Percentiles rank a stretch among this genome's conserved stretches.
Evolutionary conservation across 306 rosid genomes (phyloP).

Genomic region (Sphenostylis stenocarpa): DNA sequence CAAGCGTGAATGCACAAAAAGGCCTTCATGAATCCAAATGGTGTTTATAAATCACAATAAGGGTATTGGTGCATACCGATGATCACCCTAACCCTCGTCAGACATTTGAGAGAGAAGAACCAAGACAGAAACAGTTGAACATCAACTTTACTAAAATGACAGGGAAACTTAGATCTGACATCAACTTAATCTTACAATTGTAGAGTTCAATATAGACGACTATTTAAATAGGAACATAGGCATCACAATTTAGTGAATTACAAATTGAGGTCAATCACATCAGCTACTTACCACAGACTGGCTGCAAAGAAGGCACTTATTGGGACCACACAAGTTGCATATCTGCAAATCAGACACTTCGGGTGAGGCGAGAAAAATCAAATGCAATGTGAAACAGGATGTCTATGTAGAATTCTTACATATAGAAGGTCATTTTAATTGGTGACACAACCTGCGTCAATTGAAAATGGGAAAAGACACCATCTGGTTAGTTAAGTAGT

Average conservation of each 20-base stretch:
- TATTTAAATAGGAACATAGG: background rate
- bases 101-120: background rate
- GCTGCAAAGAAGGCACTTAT: slow-evolving; percentile 98
- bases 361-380: slow-evolving; percentile 31
- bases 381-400: slow-evolving; percentile 24
- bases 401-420: slow-evolving; percentile 59
- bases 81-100: background rate
- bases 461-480: background rate
- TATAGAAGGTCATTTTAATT: slow-evolving; percentile 86
- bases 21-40: background rate
- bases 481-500: slow-evolving; percentile 9
- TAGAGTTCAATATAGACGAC: background rate
- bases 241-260: slow-evolving; percentile 3
- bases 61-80: background rate
- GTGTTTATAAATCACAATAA: too few relatives aligned
- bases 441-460: slow-evolving; percentile 93
- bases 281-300: slow-evolving; percentile 88
- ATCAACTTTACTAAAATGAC: slow-evolving; percentile 5
- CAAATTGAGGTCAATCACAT: slow-evolving; percentile 18
- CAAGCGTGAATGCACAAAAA: slow-evolving; percentile 1
- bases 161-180: background rate
- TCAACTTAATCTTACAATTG: background rate
- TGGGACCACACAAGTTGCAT: slow-evolving; percentile 89
- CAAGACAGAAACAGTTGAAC: background rate
- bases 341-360: slow-evolving; percentile 60